Evolutionary conservation across 2,329 filamentous ascomycete genomes (phyloP).

Genomic region (Chalaropsis ovoidea): DNA sequence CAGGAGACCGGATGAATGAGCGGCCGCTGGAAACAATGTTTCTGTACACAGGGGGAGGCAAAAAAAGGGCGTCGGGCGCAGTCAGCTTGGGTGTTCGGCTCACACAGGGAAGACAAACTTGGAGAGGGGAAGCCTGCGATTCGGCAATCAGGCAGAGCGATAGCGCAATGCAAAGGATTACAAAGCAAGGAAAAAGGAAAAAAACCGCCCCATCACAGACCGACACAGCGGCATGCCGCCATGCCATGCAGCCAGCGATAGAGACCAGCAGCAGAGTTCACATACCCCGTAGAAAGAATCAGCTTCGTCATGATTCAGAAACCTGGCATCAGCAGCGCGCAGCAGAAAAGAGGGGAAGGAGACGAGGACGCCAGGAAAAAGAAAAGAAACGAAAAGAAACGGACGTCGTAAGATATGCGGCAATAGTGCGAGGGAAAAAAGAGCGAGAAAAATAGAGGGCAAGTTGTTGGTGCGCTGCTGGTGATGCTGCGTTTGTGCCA

Average conservation of each 20-base stretch:
- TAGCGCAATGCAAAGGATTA: background rate
- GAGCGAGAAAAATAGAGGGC: background rate
- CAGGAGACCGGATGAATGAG: constrained; percentile 70
- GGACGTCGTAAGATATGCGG: background rate
- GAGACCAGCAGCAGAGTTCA: background rate
- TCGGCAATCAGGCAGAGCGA: background rate
- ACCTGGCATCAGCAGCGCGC: background rate
- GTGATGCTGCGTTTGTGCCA: constrained; percentile 14
- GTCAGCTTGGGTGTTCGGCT: constrained; percentile 25
- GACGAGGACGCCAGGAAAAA: background rate
- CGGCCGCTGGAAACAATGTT: constrained; percentile 81
- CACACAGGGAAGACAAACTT: background rate
- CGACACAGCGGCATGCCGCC: background rate
- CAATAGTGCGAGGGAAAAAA: constrained; percentile 9
- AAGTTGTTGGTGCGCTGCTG: constrained; percentile 9
- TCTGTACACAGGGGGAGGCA: constrained; percentile 10
- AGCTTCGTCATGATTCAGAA: constrained; percentile 53
- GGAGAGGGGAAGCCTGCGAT: background rate
- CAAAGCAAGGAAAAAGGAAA: background rate
- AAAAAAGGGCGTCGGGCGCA: background rate
- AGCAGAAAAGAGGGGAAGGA: background rate
- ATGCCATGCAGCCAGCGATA: background rate
- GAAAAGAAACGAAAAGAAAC: background rate
- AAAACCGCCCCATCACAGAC: background rate
- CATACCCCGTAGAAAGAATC: constrained; percentile 73